A percentile compares a stretch with the other conserved stretches of the same genome.
Evolutionary conservation across 495 filamentous ascomycete genomes (phyloP).

Genomic region (Tuber microsphaerosporum): DNA sequence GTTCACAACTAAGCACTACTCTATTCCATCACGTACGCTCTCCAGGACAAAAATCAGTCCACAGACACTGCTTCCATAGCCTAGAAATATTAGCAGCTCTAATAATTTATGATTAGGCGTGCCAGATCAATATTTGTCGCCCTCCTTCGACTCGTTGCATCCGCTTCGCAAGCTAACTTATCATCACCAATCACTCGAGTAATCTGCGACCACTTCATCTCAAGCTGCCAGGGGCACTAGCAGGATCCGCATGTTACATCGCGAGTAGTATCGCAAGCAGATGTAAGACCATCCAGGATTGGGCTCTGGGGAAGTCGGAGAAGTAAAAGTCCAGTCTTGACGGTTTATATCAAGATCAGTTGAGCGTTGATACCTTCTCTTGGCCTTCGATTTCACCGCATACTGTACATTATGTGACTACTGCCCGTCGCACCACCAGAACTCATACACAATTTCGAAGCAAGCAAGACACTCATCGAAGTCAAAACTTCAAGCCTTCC

Average conservation of each 20-base stretch:
- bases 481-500: too few species aligned
- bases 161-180: neutral
- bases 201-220: neutral
- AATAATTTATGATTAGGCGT: neutral
- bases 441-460: too few species aligned
- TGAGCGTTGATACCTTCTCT: too few species aligned
- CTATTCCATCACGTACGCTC: neutral
- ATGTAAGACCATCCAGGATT: neutral
- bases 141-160: neutral
- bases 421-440: neutral
- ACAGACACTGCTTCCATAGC: neutral
- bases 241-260: neutral
- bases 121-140: too few species aligned
- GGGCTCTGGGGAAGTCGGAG: neutral
- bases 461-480: neutral
- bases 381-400: neutral
- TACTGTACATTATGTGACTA: too few species aligned
- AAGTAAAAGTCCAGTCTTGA: neutral
- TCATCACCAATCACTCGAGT: neutral
- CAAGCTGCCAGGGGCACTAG: neutral
- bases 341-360: neutral
- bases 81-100: neutral
- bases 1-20: neutral
- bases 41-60: neutral
- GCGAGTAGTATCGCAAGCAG: neutral